Conservation (phyloP, 805 yeast species). For the Suhomyces canberraensis region DNA sequence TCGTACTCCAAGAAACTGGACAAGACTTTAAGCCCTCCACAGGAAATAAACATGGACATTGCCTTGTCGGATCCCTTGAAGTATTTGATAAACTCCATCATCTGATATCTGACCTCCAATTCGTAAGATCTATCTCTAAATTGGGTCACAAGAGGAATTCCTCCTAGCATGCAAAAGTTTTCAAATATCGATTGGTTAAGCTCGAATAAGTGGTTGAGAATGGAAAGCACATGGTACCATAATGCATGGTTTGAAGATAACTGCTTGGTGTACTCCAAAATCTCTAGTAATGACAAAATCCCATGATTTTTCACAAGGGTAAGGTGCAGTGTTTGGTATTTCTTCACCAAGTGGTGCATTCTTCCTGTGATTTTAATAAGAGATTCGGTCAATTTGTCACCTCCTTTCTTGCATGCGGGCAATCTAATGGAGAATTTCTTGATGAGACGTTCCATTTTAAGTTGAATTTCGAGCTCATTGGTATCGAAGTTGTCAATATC, state of each 20-base stretch:
- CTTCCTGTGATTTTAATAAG: constrained; percentile 35
- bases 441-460: constrained; percentile 37
- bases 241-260: constrained; percentile 29
- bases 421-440: constrained; percentile 31
- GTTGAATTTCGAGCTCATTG: constrained; percentile 39
- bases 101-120: constrained; percentile 32
- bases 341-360: constrained; percentile 36
- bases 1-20: constrained; percentile 47
- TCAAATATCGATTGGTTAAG: constrained; percentile 31
- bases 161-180: constrained; percentile 42
- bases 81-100: constrained; percentile 31
- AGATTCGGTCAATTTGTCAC: constrained; percentile 28
- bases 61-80: constrained; percentile 34
- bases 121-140: constrained; percentile 32
- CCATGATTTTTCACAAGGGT: constrained; percentile 42
- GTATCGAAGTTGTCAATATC: constrained; percentile 40
- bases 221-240: constrained; percentile 36
- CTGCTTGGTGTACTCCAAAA: constrained; percentile 30
- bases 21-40: constrained; percentile 45
- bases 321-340: constrained; percentile 39
- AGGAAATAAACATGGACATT: constrained; percentile 39
- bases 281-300: constrained; percentile 34
- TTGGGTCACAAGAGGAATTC: constrained; percentile 40
- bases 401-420: constrained; percentile 26
- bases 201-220: constrained; percentile 33